Evolutionary conservation across 768 basidiomycete species (phyloP).

Genomic region (Pleurotus tuoliensis): DNA sequence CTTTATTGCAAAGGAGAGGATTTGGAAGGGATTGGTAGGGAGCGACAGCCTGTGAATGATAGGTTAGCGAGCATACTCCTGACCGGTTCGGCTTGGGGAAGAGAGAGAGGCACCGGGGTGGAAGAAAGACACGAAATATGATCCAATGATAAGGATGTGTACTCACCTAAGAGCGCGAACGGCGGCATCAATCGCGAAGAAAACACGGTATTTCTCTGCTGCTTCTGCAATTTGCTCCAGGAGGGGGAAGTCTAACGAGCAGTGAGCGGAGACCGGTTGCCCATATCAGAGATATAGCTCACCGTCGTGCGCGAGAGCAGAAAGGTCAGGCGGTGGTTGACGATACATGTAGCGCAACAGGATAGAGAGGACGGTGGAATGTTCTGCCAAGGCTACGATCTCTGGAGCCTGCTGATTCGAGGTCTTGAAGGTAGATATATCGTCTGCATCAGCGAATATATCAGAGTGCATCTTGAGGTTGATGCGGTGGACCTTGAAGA

Average conservation of each 20-base stretch:
- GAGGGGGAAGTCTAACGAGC: slow-evolving; percentile 2
- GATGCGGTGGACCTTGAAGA: slow-evolving; percentile 8
- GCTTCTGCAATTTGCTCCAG: slow-evolving; percentile 16
- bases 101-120: background rate
- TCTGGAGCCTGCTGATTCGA: slow-evolving; percentile 2
- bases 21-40: slow-evolving; percentile 3
- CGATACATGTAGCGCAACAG: slow-evolving; percentile 20
- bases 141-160: background rate
- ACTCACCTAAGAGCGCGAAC: slow-evolving; percentile 16
- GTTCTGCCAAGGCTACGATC: slow-evolving; percentile 10
- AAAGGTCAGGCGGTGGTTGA: slow-evolving; percentile 17
- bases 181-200: slow-evolving; percentile 15
- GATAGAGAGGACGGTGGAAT: slow-evolving; percentile 10
- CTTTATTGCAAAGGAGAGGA: slow-evolving; percentile 10
- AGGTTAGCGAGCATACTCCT: background rate
- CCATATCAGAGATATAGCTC: too few relatives aligned
- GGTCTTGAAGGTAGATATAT: background rate
- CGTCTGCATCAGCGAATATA: slow-evolving; percentile 6
- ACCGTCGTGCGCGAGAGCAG: background rate
- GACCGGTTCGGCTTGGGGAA: background rate
- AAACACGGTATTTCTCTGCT: slow-evolving; percentile 20
- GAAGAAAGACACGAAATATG: background rate
- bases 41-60: background rate
- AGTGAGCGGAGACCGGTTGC: too few relatives aligned
- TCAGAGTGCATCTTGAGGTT: slow-evolving; percentile 15